Evolutionary conservation across 2,329 filamentous ascomycete species (phyloP).

Genomic region (Xenoacremonium recifei): DNA sequence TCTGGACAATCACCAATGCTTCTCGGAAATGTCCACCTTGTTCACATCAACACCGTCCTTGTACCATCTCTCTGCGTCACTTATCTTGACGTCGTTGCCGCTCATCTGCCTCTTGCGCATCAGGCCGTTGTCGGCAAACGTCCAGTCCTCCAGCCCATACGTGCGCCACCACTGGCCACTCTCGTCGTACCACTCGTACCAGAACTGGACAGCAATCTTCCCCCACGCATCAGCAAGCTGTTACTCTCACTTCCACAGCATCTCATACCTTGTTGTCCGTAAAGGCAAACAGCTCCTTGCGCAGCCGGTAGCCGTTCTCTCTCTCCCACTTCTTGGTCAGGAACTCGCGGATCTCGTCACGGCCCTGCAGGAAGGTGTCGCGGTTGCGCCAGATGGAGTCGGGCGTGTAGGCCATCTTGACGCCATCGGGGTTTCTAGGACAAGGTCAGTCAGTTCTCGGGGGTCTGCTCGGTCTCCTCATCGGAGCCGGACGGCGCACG

Average conservation of each 20-base stretch:
- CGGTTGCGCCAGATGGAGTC: conserved; percentile 82
- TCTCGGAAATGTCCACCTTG: conserved; percentile 61
- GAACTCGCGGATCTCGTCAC: conserved; percentile 65
- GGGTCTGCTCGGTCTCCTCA: too few relatives aligned
- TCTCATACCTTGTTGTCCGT: conserved; percentile 56
- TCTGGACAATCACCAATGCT: conserved; percentile 56
- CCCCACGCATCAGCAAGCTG: neutral
- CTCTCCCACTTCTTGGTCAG: conserved; percentile 71
- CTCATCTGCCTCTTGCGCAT: conserved; percentile 79
- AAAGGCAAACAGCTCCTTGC: conserved; percentile 84
- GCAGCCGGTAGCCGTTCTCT: conserved; percentile 69
- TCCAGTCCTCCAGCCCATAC: conserved; percentile 82
- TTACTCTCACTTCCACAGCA: neutral
- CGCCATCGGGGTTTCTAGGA: conserved; percentile 63
- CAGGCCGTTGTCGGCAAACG: conserved; percentile 65
- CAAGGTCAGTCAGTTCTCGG: too few relatives aligned
- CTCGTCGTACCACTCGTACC: conserved; percentile 77
- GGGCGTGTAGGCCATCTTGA: conserved; percentile 72
- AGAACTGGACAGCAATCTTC: conserved; percentile 85
- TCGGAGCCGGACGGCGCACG: too few relatives aligned
- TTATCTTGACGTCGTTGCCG: conserved; percentile 67
- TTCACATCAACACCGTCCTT: conserved; percentile 68
- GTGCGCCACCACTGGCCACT: conserved; percentile 80
- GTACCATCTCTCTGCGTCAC: conserved; percentile 65
- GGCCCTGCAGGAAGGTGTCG: conserved; percentile 65